A percentile compares a stretch with the other conserved stretches of the same genome.
phyloP scores from a whole-genome alignment of 305 asterid species.

The Withania somnifera region DNA sequence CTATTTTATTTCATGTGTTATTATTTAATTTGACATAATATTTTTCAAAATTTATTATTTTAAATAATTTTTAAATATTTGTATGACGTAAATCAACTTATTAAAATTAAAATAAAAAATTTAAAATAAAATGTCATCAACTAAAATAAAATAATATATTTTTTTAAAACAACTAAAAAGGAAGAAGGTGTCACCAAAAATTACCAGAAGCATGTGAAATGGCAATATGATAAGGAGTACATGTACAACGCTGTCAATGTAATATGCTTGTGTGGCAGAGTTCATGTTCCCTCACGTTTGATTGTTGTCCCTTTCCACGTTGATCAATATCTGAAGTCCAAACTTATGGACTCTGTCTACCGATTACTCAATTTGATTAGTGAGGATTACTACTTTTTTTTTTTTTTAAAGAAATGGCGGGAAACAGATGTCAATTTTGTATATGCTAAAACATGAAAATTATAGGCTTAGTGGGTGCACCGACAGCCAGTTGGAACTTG shows the following conservation, averaged over 20 bases:
- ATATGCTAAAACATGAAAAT: not conserved
- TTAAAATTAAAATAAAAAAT: too few species aligned
- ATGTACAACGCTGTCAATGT: not conserved
- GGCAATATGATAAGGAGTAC: not conserved
- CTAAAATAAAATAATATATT: too few species aligned
- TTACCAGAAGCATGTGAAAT: not conserved
- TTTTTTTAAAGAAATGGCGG: not conserved
- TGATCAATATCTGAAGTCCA: slow-evolving; percentile 2
- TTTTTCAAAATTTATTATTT: too few species aligned
- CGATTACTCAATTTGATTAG: not conserved
- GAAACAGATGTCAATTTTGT: not conserved
- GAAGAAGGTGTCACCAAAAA: not conserved
- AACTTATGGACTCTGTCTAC: not conserved
- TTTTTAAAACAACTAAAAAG: not conserved
- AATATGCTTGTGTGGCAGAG: not conserved
- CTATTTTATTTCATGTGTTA: too few species aligned
- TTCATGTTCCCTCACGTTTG: slow-evolving; percentile 7
- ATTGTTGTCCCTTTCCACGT: slow-evolving; percentile 17
- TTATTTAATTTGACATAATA: too few species aligned
- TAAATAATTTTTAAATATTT: too few species aligned
- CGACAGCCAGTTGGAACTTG: slow-evolving; percentile 2
- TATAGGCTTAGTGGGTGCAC: not conserved
- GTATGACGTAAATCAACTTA: too few species aligned
- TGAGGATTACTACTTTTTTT: not conserved
- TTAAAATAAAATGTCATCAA: too few species aligned